phyloP scores from a whole-genome alignment of 768 basidiomycete species.

The Leccinum rimulosum region DNA sequence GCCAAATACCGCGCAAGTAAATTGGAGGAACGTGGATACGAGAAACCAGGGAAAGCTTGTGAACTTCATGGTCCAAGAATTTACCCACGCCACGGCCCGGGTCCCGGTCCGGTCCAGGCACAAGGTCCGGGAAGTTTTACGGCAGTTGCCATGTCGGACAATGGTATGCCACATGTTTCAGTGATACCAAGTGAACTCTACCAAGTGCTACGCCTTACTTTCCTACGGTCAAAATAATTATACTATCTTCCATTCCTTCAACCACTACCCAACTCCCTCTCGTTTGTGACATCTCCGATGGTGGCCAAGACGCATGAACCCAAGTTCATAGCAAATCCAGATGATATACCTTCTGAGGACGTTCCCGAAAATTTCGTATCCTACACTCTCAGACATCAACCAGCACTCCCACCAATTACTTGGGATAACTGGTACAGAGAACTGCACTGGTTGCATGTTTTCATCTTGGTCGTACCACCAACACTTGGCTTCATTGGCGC shows the following conservation, averaged over 20 bases:
- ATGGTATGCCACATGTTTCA: no score
- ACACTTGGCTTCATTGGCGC: conserved; percentile 2
- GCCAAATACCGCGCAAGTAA: conserved; percentile 74
- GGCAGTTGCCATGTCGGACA: no score
- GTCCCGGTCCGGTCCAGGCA: no score
- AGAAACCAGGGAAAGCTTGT: no score
- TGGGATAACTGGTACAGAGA: conserved; percentile 14
- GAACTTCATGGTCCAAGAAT: no score
- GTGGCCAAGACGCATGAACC: not conserved
- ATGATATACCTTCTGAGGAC: conserved; percentile 4
- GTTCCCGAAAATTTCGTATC: conserved; percentile 13
- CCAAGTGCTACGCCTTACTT: no score
- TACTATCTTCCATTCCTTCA: not conserved
- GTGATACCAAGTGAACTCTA: no score
- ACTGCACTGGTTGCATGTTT: conserved; percentile 8
- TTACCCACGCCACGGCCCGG: no score
- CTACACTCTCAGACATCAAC: conserved; percentile 8
- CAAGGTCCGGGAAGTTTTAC: no score
- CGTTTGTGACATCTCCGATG: not conserved
- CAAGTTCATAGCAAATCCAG: conserved; percentile 3
- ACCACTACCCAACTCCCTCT: not conserved
- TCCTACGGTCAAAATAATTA: no score
- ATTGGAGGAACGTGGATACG: conserved; percentile 62
- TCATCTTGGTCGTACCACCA: conserved; percentile 5
- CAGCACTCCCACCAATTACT: conserved; percentile 8